phyloP scores from a whole-genome alignment of 2,329 filamentous ascomycete genomes.

The Aspergillus piperis region DNA sequence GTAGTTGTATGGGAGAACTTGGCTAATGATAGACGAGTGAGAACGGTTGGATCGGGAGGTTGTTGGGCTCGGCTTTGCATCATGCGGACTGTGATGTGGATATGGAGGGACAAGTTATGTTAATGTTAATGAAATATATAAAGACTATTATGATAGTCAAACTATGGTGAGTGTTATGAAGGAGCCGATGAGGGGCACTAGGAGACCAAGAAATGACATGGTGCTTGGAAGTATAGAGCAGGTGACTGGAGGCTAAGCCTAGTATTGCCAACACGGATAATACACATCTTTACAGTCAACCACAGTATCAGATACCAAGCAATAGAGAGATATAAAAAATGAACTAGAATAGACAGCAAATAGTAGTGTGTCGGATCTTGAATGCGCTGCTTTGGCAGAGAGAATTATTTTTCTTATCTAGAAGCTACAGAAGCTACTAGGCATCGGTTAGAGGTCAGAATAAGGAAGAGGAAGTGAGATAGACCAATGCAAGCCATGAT shows the following conservation, averaged over 20 bases:
- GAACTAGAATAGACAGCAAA: background rate
- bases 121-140: background rate
- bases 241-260: slow-evolving; percentile 3
- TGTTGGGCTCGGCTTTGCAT: slow-evolving; percentile 20
- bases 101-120: background rate
- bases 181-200: background rate
- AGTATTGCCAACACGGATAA: background rate
- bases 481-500: background rate
- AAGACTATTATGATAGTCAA: background rate
- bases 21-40: slow-evolving; percentile 33
- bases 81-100: background rate
- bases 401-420: background rate
- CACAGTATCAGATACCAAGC: too few relatives aligned
- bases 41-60: slow-evolving; percentile 12
- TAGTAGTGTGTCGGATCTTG: background rate
- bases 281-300: too few relatives aligned
- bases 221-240: background rate
- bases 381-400: background rate
- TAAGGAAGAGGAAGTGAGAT: background rate
- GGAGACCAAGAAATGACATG: background rate
- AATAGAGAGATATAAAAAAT: too few relatives aligned
- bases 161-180: background rate
- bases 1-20: slow-evolving; percentile 50
- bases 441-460: background rate
- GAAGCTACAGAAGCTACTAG: background rate